Base-by-base conservation (phyloP, 2,329 filamentous ascomycete species). In the Didymella lethalis region DNA sequence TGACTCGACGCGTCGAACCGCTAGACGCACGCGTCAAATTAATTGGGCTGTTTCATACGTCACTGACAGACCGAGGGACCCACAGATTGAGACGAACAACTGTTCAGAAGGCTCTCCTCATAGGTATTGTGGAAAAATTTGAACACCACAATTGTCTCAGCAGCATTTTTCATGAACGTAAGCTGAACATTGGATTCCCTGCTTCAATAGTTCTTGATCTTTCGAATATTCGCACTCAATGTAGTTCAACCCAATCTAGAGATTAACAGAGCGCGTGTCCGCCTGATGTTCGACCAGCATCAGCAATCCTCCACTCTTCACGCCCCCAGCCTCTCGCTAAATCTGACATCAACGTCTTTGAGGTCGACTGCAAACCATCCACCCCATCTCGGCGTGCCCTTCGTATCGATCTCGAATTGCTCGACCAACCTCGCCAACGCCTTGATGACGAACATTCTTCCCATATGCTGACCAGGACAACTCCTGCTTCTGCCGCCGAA, bases 1-100 rank as follows among this genome's bases (percentile, higher is more conserved):
- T 50, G 51, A 59, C 56, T 54, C 56, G 51, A 48, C 38, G 38
- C 38, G 38, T 41, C 38, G 12, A 25, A 41, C 38, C 38, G 38
- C 38, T 41, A 25, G 8, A 25, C 20, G 18, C 8, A 44, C 43
- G 50, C 50, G 50, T 54, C 23, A 32, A 47, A 47, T 41, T 28
- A 2, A 29, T 40, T 26, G 26, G 11, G 16, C 4, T 31, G n/a
- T 38, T 31, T 47, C 32, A 46, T 38, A 46, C 50, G 50, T 40
- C 43, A 54, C 32, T 34, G 29, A n/a, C 45, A 34, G 29, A 34
- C 29, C 23, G 38, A 18, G 18, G 38, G 36, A 38, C 36, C 36
- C 36, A 38, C 36, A 4, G 7, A 20, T 38, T n/a, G n/a, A 38
- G 6, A 38, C n/a, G 7, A 18, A 20, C 36, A 8, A 12, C 8